Conservation (phyloP, 345 rosid species). For the Euclidium syriacum region DNA sequence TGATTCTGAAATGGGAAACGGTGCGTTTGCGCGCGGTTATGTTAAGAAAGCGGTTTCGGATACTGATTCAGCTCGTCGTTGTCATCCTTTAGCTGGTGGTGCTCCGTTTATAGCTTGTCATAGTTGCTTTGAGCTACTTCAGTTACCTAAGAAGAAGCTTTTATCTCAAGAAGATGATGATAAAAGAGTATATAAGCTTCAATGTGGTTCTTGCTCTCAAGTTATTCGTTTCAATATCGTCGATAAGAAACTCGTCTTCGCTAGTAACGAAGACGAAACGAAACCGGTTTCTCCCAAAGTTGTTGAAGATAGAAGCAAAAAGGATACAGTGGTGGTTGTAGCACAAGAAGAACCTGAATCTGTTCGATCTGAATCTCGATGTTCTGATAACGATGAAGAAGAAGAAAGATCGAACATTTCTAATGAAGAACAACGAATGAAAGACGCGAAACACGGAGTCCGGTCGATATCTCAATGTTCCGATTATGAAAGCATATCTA, state of each 20-base stretch:
- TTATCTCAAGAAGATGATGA: conserved; percentile 33
- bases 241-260: conserved; percentile 41
- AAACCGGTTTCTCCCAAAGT: neutral
- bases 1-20: conserved; percentile 31
- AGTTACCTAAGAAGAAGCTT: conserved; percentile 43
- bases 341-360: conserved; percentile 23
- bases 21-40: conserved; percentile 42
- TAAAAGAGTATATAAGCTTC: conserved; percentile 40
- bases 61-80: conserved; percentile 30
- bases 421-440: conserved; percentile 19
- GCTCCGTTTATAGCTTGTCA: conserved; percentile 62
- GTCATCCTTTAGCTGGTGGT: conserved; percentile 54
- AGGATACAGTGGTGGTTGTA: conserved; percentile 5
- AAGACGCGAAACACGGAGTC: too few species aligned
- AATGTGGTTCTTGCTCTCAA: conserved; percentile 56
- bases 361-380: conserved; percentile 29
- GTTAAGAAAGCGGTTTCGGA: conserved; percentile 35
- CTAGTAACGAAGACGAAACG: conserved; percentile 21
- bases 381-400: conserved; percentile 30
- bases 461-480: conserved; percentile 7
- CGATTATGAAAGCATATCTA: conserved; percentile 13
- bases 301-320: conserved; percentile 16
- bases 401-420: conserved; percentile 23
- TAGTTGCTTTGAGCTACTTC: conserved; percentile 56
- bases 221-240: conserved; percentile 32